These are phyloP conservation scores for Xylaria multiplex DNA, from an alignment of 2,329 filamentous ascomycete species.

Conservation along the genomic window DNA sequence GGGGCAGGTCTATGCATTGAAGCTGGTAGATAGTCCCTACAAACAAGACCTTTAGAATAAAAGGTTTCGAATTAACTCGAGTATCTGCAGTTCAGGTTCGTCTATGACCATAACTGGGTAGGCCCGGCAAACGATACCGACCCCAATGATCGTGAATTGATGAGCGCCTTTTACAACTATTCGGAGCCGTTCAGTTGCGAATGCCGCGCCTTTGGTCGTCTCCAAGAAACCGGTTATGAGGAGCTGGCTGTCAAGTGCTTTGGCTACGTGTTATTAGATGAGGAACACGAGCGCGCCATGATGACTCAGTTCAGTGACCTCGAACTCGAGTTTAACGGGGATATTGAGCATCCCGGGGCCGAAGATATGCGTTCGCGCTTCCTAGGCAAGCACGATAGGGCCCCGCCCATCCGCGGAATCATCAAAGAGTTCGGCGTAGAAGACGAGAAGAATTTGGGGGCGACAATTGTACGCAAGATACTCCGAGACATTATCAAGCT, in stretches of 20 bases:
- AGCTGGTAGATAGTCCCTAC: conserved; percentile 12
- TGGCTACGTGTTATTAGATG: conserved; percentile 45
- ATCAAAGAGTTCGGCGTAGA: conserved; percentile 38
- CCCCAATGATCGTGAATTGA: neutral
- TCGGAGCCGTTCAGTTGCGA: conserved; percentile 43
- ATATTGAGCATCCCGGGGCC: neutral
- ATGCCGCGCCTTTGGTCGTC: conserved; percentile 46
- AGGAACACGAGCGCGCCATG: conserved; percentile 35
- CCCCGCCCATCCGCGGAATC: conserved; percentile 40
- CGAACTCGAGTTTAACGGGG: neutral
- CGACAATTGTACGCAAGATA: too few species aligned
- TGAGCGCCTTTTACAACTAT: conserved; percentile 36
- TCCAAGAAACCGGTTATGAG: conserved; percentile 43
- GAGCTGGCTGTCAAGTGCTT: conserved; percentile 42
- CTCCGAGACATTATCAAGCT: too few species aligned
- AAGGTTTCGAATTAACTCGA: too few species aligned
- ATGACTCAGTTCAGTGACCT: conserved; percentile 24
- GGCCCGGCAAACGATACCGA: too few species aligned
- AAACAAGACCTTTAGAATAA: too few species aligned
- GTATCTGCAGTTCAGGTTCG: too few species aligned
- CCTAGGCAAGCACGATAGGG: conserved; percentile 30
- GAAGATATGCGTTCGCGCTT: conserved; percentile 29
- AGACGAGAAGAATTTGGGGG: too few species aligned
- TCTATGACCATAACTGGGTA: too few species aligned
- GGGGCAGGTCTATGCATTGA: conserved; percentile 27